Percentiles rank a stretch among this genome's conserved stretches.
phyloP scores from a whole-genome alignment of 179 eudicot species.

The Spinacia oleracea region DNA sequence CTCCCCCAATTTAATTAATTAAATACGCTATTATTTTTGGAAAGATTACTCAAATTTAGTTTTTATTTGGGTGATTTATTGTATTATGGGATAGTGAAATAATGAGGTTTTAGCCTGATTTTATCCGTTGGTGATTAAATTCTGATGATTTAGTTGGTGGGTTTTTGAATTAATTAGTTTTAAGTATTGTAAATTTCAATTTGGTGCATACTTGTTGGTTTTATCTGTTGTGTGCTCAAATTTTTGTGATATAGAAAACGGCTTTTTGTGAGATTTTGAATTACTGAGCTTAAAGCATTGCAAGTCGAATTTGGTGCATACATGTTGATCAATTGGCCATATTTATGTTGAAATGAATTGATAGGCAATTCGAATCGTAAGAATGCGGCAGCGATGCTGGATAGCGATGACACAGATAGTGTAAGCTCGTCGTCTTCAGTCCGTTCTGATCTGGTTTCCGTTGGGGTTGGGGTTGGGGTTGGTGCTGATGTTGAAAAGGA shows the following conservation, averaged over 20 bases:
- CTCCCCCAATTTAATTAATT: background rate
- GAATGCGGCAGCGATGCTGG: conserved; percentile 69
- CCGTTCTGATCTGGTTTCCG: conserved; percentile 49
- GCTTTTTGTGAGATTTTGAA: background rate
- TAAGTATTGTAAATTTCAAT: background rate
- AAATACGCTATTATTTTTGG: conserved; percentile 17
- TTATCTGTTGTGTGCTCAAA: background rate
- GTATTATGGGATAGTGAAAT: background rate
- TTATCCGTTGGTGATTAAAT: background rate
- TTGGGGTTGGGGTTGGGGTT: conserved; percentile 37
- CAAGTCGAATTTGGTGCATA: background rate
- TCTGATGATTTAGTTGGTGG: background rate
- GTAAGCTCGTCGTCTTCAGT: conserved; percentile 63
- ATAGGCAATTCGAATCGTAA: conserved; percentile 75
- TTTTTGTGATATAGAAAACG: background rate
- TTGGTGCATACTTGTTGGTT: background rate
- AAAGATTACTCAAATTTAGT: background rate
- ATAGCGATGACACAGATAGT: conserved; percentile 77
- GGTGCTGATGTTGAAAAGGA: conserved; percentile 59
- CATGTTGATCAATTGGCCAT: background rate
- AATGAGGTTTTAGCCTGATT: background rate
- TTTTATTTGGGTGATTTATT: background rate
- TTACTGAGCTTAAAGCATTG: background rate
- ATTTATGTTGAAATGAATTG: background rate
- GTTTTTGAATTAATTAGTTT: background rate